phyloP scores from a whole-genome alignment of 2,329 filamentous ascomycete genomes.

The Aspergillus ibericus region DNA sequence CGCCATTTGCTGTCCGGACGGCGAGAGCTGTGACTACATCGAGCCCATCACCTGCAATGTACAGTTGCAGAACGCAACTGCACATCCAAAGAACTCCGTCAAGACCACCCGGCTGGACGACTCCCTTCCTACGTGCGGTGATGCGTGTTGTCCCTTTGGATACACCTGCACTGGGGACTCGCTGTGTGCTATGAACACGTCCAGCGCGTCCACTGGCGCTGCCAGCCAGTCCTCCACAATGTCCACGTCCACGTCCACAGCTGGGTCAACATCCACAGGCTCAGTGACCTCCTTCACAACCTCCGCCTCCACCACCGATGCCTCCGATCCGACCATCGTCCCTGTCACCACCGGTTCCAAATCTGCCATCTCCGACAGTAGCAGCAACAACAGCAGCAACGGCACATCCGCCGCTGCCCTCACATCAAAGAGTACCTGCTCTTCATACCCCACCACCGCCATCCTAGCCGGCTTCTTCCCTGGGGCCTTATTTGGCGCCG shows the following conservation, averaged over 20 bases:
- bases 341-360: not conserved
- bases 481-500: slow-evolving; percentile 45
- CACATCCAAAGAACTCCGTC: slow-evolving; percentile 37
- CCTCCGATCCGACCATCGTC: slow-evolving; percentile 15
- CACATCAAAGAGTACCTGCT: slow-evolving; percentile 26
- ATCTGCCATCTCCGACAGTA: not conserved
- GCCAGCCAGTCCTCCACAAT: slow-evolving; percentile 8
- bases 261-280: slow-evolving; percentile 13
- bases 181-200: slow-evolving; percentile 29
- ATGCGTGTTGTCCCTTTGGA: slow-evolving; percentile 49
- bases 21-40: slow-evolving; percentile 43
- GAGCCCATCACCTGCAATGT: slow-evolving; percentile 46
- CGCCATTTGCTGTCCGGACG: slow-evolving; percentile 49
- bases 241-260: slow-evolving; percentile 8
- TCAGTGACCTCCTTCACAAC: slow-evolving; percentile 26
- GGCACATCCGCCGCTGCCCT: slow-evolving; percentile 8
- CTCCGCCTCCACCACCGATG: slow-evolving; percentile 19
- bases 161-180: slow-evolving; percentile 42
- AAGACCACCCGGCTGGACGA: slow-evolving; percentile 46
- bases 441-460: slow-evolving; percentile 43
- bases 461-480: slow-evolving; percentile 49
- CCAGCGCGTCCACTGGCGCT: slow-evolving; percentile 23
- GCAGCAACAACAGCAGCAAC: slow-evolving; percentile 15
- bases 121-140: slow-evolving; percentile 43
- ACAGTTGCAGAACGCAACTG: slow-evolving; percentile 41